Evolutionary conservation across 2,329 filamentous ascomycete species (phyloP).

Genomic region (Xylariaceae sp.): DNA sequence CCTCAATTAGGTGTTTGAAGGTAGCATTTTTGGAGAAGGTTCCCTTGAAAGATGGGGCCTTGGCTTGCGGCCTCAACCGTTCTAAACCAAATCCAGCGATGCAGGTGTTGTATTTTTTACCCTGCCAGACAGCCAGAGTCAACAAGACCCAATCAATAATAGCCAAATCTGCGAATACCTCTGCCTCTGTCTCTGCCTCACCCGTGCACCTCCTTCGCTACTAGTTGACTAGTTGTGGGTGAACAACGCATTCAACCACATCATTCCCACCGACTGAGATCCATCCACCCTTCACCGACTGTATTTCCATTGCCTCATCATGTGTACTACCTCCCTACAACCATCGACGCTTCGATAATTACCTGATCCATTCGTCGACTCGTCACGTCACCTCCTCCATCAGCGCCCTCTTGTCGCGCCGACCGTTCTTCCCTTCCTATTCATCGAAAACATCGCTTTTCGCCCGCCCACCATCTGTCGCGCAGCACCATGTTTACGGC

Average conservation of each 20-base stretch:
- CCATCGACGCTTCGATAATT: slow-evolving; percentile 22
- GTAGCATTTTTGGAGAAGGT: too few relatives aligned
- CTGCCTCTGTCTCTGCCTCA: slow-evolving; percentile 22
- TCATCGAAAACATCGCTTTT: slow-evolving; percentile 10
- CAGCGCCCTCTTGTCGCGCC: slow-evolving; percentile 3
- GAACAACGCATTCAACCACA: slow-evolving; percentile 6
- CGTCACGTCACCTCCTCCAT: slow-evolving; percentile 1
- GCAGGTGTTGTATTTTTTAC: not conserved
- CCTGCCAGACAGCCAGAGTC: slow-evolving; percentile 4
- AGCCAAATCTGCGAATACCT: slow-evolving; percentile 6
- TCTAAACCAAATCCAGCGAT: too few relatives aligned
- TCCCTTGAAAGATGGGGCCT: too few relatives aligned
- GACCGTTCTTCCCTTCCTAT: not conserved
- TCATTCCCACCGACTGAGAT: slow-evolving; percentile 7
- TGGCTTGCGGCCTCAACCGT: too few relatives aligned
- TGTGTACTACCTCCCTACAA: slow-evolving; percentile 15
- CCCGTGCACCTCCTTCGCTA: slow-evolving; percentile 18
- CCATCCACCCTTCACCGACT: slow-evolving; percentile 5
- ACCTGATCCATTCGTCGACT: slow-evolving; percentile 2
- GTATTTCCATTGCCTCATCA: slow-evolving; percentile 11
- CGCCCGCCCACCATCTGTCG: slow-evolving; percentile 3
- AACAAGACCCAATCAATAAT: slow-evolving; percentile 25
- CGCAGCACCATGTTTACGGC: slow-evolving; percentile 54
- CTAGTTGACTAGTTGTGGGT: slow-evolving; percentile 11
- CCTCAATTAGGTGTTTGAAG: too few relatives aligned